These are phyloP conservation scores for Kodamaea sagamina DNA, from an alignment of 805 yeast species.

Conservation along the genomic window DNA sequence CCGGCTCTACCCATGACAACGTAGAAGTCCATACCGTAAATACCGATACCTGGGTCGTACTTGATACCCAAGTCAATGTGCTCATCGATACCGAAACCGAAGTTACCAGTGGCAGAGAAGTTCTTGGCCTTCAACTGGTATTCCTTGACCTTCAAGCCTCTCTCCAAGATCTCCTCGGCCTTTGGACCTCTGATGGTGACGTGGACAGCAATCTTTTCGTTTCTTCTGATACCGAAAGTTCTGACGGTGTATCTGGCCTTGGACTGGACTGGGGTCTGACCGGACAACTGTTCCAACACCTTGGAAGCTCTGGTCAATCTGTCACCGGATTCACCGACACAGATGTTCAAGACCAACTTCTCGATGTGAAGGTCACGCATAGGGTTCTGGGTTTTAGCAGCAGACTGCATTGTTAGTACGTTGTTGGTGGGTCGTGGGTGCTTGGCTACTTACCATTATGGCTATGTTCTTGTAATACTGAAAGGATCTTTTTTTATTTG, in stretches of 20 bases:
- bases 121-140: slow-evolving; percentile 91
- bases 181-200: slow-evolving; percentile 99
- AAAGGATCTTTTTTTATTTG: slow-evolving; percentile 9
- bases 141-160: slow-evolving; percentile 99
- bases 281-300: slow-evolving; percentile 99
- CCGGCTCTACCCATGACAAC: slow-evolving; percentile 99
- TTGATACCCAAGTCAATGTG: slow-evolving; percentile 99
- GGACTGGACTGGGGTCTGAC: slow-evolving; percentile 99
- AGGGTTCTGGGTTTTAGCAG: slow-evolving; percentile 70
- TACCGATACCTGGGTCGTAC: slow-evolving; percentile 99
- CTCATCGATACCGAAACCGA: slow-evolving; percentile 99
- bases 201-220: slow-evolving; percentile 99
- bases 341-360: slow-evolving; percentile 98
- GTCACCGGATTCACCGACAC: slow-evolving; percentile 99
- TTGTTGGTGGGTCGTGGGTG: neutral
- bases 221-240: slow-evolving; percentile 99
- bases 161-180: slow-evolving; percentile 96
- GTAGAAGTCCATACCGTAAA: slow-evolving; percentile 99
- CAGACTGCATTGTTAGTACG: slow-evolving; percentile 1
- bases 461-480: slow-evolving; percentile 18
- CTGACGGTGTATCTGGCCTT: slow-evolving; percentile 99
- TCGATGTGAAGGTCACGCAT: slow-evolving; percentile 99
- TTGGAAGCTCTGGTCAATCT: slow-evolving; percentile 99
- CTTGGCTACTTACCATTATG: slow-evolving; percentile 24
- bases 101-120: slow-evolving; percentile 99